These are phyloP conservation scores for Penicillium canariense DNA, from an alignment of 495 filamentous ascomycete genomes.

Conservation along the genomic window DNA sequence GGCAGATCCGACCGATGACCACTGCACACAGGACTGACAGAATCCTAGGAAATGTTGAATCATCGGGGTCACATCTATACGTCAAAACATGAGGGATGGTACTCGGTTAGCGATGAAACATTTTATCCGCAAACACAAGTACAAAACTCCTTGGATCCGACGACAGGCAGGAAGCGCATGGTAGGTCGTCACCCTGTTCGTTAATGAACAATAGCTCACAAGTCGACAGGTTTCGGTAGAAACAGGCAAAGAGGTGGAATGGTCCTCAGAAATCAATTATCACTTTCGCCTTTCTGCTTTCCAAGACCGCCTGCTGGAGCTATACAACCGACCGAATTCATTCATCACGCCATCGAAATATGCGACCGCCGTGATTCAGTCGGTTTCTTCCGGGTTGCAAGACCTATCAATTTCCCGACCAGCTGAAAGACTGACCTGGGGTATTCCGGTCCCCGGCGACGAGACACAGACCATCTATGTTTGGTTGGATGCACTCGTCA, in stretches of 20 bases:
- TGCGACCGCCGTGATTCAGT: constrained; percentile 64
- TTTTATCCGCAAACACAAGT: constrained; percentile 81
- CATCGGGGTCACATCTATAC: constrained; percentile 80
- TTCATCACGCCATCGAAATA: constrained; percentile 69
- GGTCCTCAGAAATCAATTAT: constrained; percentile 92
- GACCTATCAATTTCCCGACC: constrained; percentile 92
- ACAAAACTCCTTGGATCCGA: constrained; percentile 69
- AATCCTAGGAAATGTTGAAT: constrained; percentile 56
- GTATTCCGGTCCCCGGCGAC: constrained; percentile 85
- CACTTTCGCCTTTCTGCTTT: constrained; percentile 89
- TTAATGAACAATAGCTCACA: constrained; percentile 15
- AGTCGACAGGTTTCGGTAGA: constrained; percentile 62
- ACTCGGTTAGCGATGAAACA: constrained; percentile 92
- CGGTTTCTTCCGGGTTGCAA: constrained; percentile 66
- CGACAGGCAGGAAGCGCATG: constrained; percentile 78
- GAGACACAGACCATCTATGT: constrained; percentile 90
- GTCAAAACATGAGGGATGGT: constrained; percentile 90
- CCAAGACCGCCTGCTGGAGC: constrained; percentile 66
- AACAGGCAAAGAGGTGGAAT: constrained; percentile 89
- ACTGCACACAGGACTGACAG: constrained; percentile 13
- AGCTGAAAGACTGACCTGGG: constrained; percentile 74
- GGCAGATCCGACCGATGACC: constrained; percentile 6
- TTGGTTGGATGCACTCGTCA: constrained; percentile 93
- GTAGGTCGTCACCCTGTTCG: constrained; percentile 28
- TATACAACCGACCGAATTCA: constrained; percentile 68